Evolutionary conservation across 306 rosid genomes (phyloP), one percentile per base, ranked within the genome.

Genomic region (Oxytropis ochrocephala): DNA sequence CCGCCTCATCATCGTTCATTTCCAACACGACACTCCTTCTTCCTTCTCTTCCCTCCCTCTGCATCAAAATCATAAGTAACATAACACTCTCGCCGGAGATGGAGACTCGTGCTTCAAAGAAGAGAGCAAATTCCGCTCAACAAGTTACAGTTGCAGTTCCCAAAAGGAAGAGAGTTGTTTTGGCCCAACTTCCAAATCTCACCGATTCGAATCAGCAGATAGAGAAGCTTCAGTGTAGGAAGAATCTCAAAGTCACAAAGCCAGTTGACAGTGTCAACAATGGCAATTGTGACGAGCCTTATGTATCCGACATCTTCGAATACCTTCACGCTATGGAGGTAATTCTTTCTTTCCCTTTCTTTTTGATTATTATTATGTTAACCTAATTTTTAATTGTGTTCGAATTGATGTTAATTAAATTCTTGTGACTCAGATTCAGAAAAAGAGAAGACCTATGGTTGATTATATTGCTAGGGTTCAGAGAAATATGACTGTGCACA

Each of bases 241-340:
- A 30, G 30, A 73, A 62, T 71, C 57, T 72, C 56, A 68, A 35
- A 39, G 24, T 4, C 3, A 24, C 29, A 0, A 38, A 38, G 43
- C 11, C 11, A 38, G 11, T 38, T 38, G 43, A 6, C 43, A 6
- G 2, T 38, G 11, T 7, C 2, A 38, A 38, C 8, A 8, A 38
- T 38, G 43, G 43, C 11, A 6, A 38, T 0, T 38, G 11, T 8
- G 43, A 38, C 2, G 39, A 52, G 18, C 13, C 64, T 8, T 73
- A 63, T 52, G 56, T 29, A 2, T 53, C 78, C 0, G 47, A 64
- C 14, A 84, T 92, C 32, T 35, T 70, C 35, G 62, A 54, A 1
- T 85, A 92, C 80, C 89, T 86, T 58, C 88, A 75, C 35, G 36
- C 58, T 11, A 76, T 85, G 65, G 98, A 89, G 96, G 98, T 89